Conservation (phyloP, 257 asterid genomes). For the Solanum sparsipilum region DNA sequence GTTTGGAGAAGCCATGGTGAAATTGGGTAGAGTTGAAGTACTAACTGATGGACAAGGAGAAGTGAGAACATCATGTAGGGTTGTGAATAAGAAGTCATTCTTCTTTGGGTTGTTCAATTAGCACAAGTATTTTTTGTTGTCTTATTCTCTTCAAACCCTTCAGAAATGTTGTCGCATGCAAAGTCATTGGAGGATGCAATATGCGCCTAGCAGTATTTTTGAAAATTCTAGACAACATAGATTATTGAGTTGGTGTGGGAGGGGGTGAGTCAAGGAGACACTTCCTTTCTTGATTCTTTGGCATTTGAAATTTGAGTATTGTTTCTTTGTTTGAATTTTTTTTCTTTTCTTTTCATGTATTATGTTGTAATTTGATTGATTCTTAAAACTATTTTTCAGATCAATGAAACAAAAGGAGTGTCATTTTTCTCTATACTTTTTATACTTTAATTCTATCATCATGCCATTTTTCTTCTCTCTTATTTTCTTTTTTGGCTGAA, state of each 20-base stretch:
- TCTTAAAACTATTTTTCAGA: background rate
- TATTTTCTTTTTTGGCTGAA: fast-evolving
- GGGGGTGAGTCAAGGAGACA: background rate
- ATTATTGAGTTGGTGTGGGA: background rate
- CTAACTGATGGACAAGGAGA: slow-evolving; percentile 37
- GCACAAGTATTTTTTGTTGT: background rate
- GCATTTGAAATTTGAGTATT: background rate
- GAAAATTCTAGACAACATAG: background rate
- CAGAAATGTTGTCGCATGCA: background rate
- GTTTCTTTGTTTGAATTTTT: background rate
- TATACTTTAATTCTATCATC: background rate
- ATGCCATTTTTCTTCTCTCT: background rate
- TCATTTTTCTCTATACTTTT: background rate
- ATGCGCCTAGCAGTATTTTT: background rate
- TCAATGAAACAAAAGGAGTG: background rate
- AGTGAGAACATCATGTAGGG: slow-evolving; percentile 23
- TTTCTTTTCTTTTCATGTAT: background rate
- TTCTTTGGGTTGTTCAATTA: background rate
- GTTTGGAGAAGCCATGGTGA: slow-evolving; percentile 56
- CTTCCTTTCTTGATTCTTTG: background rate
- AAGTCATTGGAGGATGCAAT: background rate
- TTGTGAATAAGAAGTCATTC: background rate
- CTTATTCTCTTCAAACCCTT: fast-evolving
- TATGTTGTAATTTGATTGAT: background rate
- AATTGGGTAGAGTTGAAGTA: slow-evolving; percentile 38